Percentiles rank a stretch among this genome's conserved stretches.
phyloP scores from a whole-genome alignment of 306 rosid species.

The Dalbergia cochinchinensis region DNA sequence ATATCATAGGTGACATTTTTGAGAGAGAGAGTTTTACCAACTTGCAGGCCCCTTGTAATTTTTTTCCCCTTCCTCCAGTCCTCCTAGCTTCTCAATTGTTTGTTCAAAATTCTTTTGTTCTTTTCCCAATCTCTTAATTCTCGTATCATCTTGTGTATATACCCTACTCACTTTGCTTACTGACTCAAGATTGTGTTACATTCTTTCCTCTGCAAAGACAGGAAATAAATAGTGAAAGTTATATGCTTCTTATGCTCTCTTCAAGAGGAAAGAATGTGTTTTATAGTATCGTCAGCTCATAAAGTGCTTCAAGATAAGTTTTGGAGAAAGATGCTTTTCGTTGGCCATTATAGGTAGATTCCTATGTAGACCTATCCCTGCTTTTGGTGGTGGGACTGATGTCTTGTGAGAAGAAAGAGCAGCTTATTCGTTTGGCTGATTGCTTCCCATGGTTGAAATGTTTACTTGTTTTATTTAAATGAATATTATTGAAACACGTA shows the following conservation, averaged over 20 bases:
- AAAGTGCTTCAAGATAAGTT: conserved; percentile 29
- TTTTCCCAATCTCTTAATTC: neutral
- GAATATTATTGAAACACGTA: conserved; percentile 14
- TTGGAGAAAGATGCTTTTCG: conserved; percentile 58
- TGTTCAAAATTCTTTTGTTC: conserved; percentile 10
- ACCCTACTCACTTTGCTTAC: conserved; percentile 54
- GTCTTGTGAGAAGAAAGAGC: conserved; percentile 27
- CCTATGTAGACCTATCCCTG: conserved; percentile 39
- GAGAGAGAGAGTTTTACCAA: conserved; percentile 35
- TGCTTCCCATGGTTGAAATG: conserved; percentile 12
- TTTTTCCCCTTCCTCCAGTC: neutral
- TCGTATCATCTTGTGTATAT: conserved; percentile 52
- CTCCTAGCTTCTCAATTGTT: conserved; percentile 2
- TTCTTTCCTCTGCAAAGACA: conserved; percentile 40
- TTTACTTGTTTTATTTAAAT: neutral
- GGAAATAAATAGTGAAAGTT: conserved; percentile 43
- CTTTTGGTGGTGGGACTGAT: conserved; percentile 28
- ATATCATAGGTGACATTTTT: conserved; percentile 17
- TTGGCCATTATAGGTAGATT: conserved; percentile 45
- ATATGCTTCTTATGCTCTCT: conserved; percentile 35
- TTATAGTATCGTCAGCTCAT: conserved; percentile 1
- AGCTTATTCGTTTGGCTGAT: conserved; percentile 27
- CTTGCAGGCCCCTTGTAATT: conserved; percentile 14
- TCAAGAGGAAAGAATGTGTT: conserved; percentile 44
- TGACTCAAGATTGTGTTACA: conserved; percentile 2